Conservation (phyloP, 2,329 filamentous ascomycete genomes). For the Hymenoscyphus occultus region DNA sequence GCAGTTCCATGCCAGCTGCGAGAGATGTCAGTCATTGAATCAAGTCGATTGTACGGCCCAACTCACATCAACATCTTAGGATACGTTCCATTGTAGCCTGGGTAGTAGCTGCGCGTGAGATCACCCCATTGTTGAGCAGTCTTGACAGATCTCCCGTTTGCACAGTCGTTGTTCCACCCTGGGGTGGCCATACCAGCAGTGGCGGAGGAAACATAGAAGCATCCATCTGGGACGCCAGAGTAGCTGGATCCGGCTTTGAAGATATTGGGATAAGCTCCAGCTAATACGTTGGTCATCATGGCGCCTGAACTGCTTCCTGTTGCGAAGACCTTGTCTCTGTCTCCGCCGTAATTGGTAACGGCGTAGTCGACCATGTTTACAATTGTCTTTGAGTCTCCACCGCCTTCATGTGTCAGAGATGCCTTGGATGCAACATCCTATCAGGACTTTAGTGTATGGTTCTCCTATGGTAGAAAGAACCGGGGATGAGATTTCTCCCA, state of each 20-base stretch:
- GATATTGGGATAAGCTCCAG: slow-evolving; percentile 42
- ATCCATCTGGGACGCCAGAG: slow-evolving; percentile 43
- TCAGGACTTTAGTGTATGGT: neutral
- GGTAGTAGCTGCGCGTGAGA: slow-evolving; percentile 14
- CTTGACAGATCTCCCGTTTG: slow-evolving; percentile 27
- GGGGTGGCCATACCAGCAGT: slow-evolving; percentile 39
- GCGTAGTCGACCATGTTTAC: slow-evolving; percentile 58
- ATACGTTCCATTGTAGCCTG: slow-evolving; percentile 11
- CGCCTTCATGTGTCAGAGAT: slow-evolving; percentile 51
- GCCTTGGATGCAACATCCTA: slow-evolving; percentile 50
- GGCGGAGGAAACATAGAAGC: slow-evolving; percentile 36
- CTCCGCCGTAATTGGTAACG: slow-evolving; percentile 49
- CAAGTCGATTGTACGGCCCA: neutral
- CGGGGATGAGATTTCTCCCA: neutral
- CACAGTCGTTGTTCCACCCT: slow-evolving; percentile 51
- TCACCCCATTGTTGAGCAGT: slow-evolving; percentile 17
- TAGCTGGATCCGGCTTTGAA: slow-evolving; percentile 44
- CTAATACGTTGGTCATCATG: slow-evolving; percentile 48
- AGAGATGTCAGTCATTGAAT: neutral
- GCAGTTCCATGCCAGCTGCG: slow-evolving; percentile 37
- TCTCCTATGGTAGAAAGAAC: neutral
- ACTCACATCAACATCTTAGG: slow-evolving; percentile 16
- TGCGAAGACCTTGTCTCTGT: slow-evolving; percentile 51
- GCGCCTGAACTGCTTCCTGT: slow-evolving; percentile 47
- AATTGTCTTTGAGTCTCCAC: slow-evolving; percentile 54